Evolutionary conservation across 1,284 basidiomycete species (phyloP), one percentile per base, ranked within the genome.

Genomic region (Cystobasidium pallidum): DNA sequence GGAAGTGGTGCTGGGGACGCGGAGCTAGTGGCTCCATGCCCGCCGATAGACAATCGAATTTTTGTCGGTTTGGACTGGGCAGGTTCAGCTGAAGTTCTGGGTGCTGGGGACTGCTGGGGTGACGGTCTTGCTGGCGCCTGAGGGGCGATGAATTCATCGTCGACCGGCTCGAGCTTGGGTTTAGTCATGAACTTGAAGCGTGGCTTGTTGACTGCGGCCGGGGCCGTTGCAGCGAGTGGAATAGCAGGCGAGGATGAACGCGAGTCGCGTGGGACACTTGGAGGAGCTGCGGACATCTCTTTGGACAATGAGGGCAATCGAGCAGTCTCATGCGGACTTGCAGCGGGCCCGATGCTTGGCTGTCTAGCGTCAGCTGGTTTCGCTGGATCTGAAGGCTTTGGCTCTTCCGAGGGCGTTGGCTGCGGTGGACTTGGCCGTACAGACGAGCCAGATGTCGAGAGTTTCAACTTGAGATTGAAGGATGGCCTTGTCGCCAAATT

Each of bases 401-500:
- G 39, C 10, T 43, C 15, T 13, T 15, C 28, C 8, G 67, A 43
- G 34, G 52, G 63, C 19, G 45, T 51, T 11, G 47, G 55, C 24
- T 47, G 54, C 34, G 58, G 67, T 19, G 75, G 54, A 21, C 30
- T 41, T 17, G 70, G 24, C 11, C 65, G 68, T n/a, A 51, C 62
- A 52, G 67, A 45, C 1, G 71, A 64, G 26, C 68, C 49, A 15
- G 74, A 70, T 11, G 72, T 65, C 17, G 75, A 63, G 21, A 67
- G 54, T 57, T 78, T 79, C 17, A 81, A 70, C 77, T 84, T 86
- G 77, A 77, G 55, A 19, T 84, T 85, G 43, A 82, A 54, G 76
- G 85, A 86, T 24, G 58, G 58, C 39, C 41, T n/a, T 30, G 58
- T 36, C 45, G 39, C 58, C 15, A 17, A 24, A 15, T 83, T 80